phyloP scores from a whole-genome alignment of 1,284 basidiomycete genomes.

The Trametes polyzona region DNA sequence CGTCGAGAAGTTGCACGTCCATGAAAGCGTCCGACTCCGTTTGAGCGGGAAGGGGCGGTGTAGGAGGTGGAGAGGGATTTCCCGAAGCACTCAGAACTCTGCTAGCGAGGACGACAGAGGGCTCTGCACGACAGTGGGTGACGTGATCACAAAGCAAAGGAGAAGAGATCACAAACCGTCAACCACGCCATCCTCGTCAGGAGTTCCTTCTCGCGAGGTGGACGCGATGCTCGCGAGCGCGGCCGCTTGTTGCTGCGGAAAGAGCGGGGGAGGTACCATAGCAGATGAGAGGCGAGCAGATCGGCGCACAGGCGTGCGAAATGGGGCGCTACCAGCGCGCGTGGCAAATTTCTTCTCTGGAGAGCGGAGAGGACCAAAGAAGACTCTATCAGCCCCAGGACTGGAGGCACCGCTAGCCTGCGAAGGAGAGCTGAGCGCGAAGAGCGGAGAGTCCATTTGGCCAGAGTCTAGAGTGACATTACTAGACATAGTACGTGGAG shows the following conservation, averaged over 20 bases:
- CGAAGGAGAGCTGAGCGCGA: constrained; percentile 21
- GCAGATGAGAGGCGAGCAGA: constrained; percentile 51
- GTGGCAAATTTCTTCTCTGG: constrained; percentile 53
- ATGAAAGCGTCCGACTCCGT: not conserved
- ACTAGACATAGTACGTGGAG: constrained; percentile 15
- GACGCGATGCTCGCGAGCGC: constrained; percentile 18
- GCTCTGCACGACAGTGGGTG: constrained; percentile 47
- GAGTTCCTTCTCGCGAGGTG: constrained; percentile 24
- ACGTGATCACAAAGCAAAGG: not conserved
- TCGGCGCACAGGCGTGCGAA: constrained; percentile 48
- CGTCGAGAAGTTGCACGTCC: constrained; percentile 15
- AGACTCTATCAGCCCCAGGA: constrained; percentile 39
- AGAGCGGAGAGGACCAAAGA: constrained; percentile 58
- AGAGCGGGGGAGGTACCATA: constrained; percentile 36
- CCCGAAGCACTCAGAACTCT: constrained; percentile 68
- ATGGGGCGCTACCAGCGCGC: constrained; percentile 37
- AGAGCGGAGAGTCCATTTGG: constrained; percentile 21
- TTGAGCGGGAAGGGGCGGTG: constrained; percentile 19
- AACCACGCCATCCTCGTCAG: constrained; percentile 27
- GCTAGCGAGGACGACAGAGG: constrained; percentile 64
- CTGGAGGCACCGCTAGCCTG: constrained; percentile 31
- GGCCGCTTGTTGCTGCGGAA: constrained; percentile 35
- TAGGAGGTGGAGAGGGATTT: constrained; percentile 77
- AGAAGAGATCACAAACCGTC: constrained; percentile 35
- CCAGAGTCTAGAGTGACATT: constrained; percentile 18